Evolutionary conservation across 805 yeast genomes (phyloP), one percentile per base, ranked within the genome.

Genomic region (Ogataea allantospora): DNA sequence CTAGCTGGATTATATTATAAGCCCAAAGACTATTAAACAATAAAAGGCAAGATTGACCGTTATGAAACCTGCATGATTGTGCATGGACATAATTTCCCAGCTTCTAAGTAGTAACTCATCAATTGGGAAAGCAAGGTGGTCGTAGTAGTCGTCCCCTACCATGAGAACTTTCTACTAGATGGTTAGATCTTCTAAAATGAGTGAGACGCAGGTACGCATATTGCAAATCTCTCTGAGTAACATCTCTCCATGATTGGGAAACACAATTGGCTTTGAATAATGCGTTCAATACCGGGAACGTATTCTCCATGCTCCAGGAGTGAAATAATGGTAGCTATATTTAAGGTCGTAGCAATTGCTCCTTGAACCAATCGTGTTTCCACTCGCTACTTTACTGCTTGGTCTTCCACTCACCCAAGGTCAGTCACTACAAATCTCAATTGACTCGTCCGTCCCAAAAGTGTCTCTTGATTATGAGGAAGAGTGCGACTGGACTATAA

Each of bases 251-350:
- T 4, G 15, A 12, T 24, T 24, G 5, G 27, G 27, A 24, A 12
- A 24, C 13, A 7, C 10, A 14, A 11, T 13, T 11, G 15, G 12
- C 14, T 10, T 24, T 10, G 12, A 13, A n/a, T 13, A 8, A 14
- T 27, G 7, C 16, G 7, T 7, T 5, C 5, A 19, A 14, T 10
- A 12, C 18, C n/a, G 11, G 19, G 30, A 27, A 11, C 30, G 30
- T 11, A 19, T 27, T 27, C 9, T 13, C 10, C 30, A 13, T 10
- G 29, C 11, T 5, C 6, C 18, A 7, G 9, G 19, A 9, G 10
- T 27, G 30, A 27, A 27, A 27, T 27, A 15, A n/a, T 15, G 27
- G 30, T 27, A 15, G 30, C 18, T 14, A 4, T 24, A 24, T 24
- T 12, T 24, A 24, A 12, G 15, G 15, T 7, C 4, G 14, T 10